Evolutionary conservation across 352 stramenopile genomes (phyloP), one percentile per base, ranked within the genome.

Genomic region (Thalassiosira mediterranea): DNA sequence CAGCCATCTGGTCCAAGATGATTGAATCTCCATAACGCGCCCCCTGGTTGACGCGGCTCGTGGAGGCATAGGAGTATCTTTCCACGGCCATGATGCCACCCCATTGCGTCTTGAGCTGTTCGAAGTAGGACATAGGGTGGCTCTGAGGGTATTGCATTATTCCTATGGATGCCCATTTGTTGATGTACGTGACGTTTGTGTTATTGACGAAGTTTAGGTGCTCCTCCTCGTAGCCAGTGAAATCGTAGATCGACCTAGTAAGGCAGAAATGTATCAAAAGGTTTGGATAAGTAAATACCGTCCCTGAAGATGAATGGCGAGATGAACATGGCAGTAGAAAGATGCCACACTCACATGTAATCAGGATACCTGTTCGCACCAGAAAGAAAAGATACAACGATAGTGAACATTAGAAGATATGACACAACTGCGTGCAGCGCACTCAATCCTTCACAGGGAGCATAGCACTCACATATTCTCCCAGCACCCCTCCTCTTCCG

Each of bases 1-100:
- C 65, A 11, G 68, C 72, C 23, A 86, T 77, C 26, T 80, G 61
- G 61, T 86, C 78, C n/a, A 86, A 42, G 48, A 82, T 76, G 26
- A 82, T 73, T 29, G 48, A 73, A 38, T 85, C 76, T 13, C 76
- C 76, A 48, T 73, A 85, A 19, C 76, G 59, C 19, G 71, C 66
- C 3, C 63, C 71, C 17, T 80, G 63, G 21, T 57, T 80, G 26
- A 74, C 51, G 8, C 63, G 46, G 28, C 4, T 46, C 26, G 68
- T 71, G 3, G 32, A 65, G 4, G 68, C 68, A 29, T 77, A 71
- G 8, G 61, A 64, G 32, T 80, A 74, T 0, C 68, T 57, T 4
- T 63, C 68, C 21, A 77, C 58, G 8, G 68, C 28, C 13, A 37
- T 17, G 42, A 77, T 44, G 3, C 0, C 65, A 15, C 26, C 37